Percentiles rank a stretch among this genome's conserved stretches.
Conservation (phyloP, 1,284 basidiomycete genomes). For the Neonothopanus nambi region DNA sequence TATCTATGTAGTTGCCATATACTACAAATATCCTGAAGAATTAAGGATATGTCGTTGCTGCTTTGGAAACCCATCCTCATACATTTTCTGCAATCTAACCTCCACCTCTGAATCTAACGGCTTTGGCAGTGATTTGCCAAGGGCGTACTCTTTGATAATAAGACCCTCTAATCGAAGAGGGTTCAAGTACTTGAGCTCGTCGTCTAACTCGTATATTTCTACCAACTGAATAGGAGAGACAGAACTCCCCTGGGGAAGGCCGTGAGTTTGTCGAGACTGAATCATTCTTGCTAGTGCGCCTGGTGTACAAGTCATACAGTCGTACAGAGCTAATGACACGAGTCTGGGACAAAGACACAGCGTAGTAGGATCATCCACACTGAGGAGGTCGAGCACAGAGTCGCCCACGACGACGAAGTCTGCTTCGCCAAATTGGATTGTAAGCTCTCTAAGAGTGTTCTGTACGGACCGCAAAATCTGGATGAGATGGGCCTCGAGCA, state of each 20-base stretch:
- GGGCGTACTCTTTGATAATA: neutral
- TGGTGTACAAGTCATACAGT: neutral
- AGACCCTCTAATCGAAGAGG: neutral
- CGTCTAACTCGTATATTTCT: neutral
- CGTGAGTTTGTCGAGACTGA: neutral
- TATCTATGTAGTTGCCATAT: too few relatives aligned
- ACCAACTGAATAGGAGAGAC: neutral
- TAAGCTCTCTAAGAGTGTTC: neutral
- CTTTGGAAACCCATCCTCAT: neutral
- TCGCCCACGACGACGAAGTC: neutral
- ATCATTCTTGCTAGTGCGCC: neutral
- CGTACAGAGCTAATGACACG: conserved; percentile 1
- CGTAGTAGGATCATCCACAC: neutral
- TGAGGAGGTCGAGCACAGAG: neutral
- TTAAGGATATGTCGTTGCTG: neutral
- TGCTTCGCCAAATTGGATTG: neutral
- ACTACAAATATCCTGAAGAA: too few relatives aligned
- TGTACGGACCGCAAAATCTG: neutral
- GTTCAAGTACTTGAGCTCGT: neutral
- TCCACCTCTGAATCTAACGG: neutral
- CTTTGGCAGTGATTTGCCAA: neutral
- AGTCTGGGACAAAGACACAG: neutral
- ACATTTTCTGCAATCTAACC: neutral
- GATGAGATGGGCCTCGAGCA: conserved; percentile 2
- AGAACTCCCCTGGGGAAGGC: neutral